Evolutionary conservation across 2,329 filamentous ascomycete species (phyloP), one percentile per base, ranked within the genome.

Genomic region (Aureobasidium sp.): DNA sequence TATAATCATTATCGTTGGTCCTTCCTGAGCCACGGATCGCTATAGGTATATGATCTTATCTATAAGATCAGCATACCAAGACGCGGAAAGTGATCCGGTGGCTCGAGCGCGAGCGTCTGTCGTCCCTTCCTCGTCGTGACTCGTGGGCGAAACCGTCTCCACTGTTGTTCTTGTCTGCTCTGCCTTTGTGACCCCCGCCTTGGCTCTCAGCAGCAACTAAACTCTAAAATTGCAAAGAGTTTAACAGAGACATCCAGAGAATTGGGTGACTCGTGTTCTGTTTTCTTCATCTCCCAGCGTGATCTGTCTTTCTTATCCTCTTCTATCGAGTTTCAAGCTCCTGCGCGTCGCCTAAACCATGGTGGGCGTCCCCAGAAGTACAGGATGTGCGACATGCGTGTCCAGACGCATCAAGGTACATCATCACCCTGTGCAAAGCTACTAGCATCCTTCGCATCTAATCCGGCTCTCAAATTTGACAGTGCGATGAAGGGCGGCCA

Each of bases 401-500:
- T 37, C 34, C 13, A 48, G 60, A 56, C 50, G 50, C 32, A 48
- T 62, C 50, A 62, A 62, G 60, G 60, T 62, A 62, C 34, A 48
- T 53, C 29, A 52, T 44, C 37, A 53, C 26, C 57, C 24, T 27
- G 3, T 43, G n/a, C n/a, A 36, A 43, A 20, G 37, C 26, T 37
- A 17, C 37, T 20, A 10, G 37, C 27, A 13, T n/a, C 13, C 20
- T 53, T 26, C 20, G 20, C 59, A 17, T 52, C 59, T 61, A 34
- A 52, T 48, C 32, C 39, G 7, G 48, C 39, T 27, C 17, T 24
- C 48, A 20, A 37, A 27, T n/a, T 17, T 39, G 37, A 56, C 43
- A 62, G 60, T 62, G 60, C 39, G 60, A 62, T 44, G 60, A 62
- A 48, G 50, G 37, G 26, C 60, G 60, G 36, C 60, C 60, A 17